A percentile compares a stretch with the other conserved stretches of the same genome.
Evolutionary conservation across 1,284 basidiomycete genomes (phyloP).

Genomic region (Apiotrichum brassicae): DNA sequence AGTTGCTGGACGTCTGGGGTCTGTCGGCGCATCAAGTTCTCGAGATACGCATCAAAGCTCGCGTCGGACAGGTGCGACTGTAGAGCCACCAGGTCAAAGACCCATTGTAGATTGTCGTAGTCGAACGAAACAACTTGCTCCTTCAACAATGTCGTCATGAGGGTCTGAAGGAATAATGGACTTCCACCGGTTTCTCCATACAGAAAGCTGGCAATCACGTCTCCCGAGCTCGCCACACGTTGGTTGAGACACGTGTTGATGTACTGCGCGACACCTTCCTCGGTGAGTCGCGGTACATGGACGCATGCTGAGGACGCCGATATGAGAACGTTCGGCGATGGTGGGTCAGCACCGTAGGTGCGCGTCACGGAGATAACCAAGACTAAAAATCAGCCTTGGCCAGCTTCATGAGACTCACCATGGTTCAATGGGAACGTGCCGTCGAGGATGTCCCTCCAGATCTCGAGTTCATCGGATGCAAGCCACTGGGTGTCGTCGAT

Average conservation of each 20-base stretch:
- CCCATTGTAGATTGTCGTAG: slow-evolving; percentile 25
- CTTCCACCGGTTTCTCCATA: slow-evolving; percentile 28
- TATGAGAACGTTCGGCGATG: background rate
- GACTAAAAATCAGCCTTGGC: background rate
- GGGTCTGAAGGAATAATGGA: slow-evolving; percentile 27
- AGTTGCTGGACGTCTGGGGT: slow-evolving; percentile 20
- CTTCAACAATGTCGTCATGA: slow-evolving; percentile 27
- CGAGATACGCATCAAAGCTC: slow-evolving; percentile 30
- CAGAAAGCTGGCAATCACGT: slow-evolving; percentile 24
- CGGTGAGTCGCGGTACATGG: slow-evolving; percentile 18
- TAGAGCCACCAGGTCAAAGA: slow-evolving; percentile 23
- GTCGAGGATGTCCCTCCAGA: slow-evolving; percentile 13
- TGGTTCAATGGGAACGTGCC: background rate
- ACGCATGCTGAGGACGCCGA: slow-evolving; percentile 10
- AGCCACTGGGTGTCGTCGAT: slow-evolving; percentile 44
- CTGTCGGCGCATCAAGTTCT: slow-evolving; percentile 19
- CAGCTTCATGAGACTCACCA: background rate
- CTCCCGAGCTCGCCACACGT: slow-evolving; percentile 8
- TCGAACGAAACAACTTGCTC: slow-evolving; percentile 30
- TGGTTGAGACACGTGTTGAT: slow-evolving; percentile 23
- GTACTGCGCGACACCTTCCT: slow-evolving; percentile 21
- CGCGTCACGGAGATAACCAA: slow-evolving; percentile 26
- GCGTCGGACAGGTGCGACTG: slow-evolving; percentile 28
- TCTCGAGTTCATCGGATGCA: slow-evolving; percentile 23
- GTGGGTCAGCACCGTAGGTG: background rate